A percentile compares a stretch with the other conserved stretches of the same genome.
phyloP scores from a whole-genome alignment of 129 eudicot genomes.

The Chrysanthemum lavandulifolium region DNA sequence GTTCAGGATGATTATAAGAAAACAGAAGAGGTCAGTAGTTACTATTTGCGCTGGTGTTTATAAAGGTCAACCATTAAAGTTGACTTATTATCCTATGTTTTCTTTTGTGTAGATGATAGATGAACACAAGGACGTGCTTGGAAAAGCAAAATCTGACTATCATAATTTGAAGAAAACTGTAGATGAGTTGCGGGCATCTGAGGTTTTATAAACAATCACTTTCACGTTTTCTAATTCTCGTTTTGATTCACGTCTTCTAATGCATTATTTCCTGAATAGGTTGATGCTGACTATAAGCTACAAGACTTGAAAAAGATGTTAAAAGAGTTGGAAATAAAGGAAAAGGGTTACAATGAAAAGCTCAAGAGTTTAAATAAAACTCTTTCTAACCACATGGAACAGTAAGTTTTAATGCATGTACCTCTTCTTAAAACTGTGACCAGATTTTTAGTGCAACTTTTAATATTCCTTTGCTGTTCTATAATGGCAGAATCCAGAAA shows the following conservation, averaged over 20 bases:
- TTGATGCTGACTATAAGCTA: constrained; percentile 91
- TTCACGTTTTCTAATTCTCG: background rate
- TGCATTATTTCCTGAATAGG: constrained; percentile 42
- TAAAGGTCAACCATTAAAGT: background rate
- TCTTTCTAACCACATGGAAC: constrained; percentile 80
- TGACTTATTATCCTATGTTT: constrained; percentile 2
- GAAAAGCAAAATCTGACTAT: constrained; percentile 74
- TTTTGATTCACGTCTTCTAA: background rate
- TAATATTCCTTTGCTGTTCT: background rate
- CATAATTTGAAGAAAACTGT: constrained; percentile 70
- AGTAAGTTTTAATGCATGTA: constrained; percentile 45
- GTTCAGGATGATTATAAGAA: constrained; percentile 86
- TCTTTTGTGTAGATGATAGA: constrained; percentile 52
- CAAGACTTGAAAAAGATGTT: constrained; percentile 76
- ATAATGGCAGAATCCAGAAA: constrained; percentile 61
- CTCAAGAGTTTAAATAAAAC: constrained; percentile 62
- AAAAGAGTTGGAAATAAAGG: constrained; percentile 84
- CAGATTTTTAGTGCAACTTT: background rate
- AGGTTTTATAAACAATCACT: constrained; percentile 43
- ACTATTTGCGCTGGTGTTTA: background rate
- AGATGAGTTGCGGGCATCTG: constrained; percentile 81
- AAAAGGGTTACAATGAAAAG: constrained; percentile 73
- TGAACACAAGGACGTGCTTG: constrained; percentile 79
- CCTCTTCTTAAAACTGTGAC: background rate
- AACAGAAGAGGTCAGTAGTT: constrained; percentile 60